Base-by-base conservation (phyloP, 2,329 filamentous ascomycete species). In the Phoma sp. region DNA sequence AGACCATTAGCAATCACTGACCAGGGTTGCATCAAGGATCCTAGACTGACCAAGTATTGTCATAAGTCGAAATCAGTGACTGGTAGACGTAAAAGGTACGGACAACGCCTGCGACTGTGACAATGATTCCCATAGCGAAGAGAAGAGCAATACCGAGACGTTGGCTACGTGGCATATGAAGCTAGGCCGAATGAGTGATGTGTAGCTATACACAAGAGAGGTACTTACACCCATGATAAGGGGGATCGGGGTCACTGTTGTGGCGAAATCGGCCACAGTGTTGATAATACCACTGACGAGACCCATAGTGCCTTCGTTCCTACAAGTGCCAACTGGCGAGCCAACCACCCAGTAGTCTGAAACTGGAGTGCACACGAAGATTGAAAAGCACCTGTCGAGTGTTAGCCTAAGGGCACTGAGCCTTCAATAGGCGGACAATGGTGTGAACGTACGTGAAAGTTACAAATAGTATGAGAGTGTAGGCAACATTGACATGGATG, bases 51-150 rank as follows among this genome's bases (percentile, higher is more conserved):
- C 78, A 80, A 2, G 77, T 78, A 47, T 73, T 70, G 45, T 81
- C 78, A 54, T 76, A 79, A 46, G 70, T 75, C 2, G 57, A 60
- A 5, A 79, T 67, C 5, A 80, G 58, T 14, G 70, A 72, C 48
- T 74, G 70, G 64, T 77, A 79, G 39, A 79, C 78, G 59, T 62
- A 79, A 67, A 74, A 79, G 4, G 77, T 80, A 14, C 78, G 68
- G 21, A 79, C 62, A 7, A 74, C 61, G 3, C 77, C 78, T 6
- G 77, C 76, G 42, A 75, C 66, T 1, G 76, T 77, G 7, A 79
- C 77, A 18, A 78, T 64, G 25, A 78, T 69, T 4, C 77, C 77
- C 7, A 79, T 65, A 15, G 73, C 68, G 21, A 80, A 74, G 3
- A 79, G 67, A 12, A 76, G 14, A 14, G 69, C 66, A 6, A 77